Evolutionary conservation across 78 protist species (phyloP).

Genomic region (Dictyostelium capitatum): DNA sequence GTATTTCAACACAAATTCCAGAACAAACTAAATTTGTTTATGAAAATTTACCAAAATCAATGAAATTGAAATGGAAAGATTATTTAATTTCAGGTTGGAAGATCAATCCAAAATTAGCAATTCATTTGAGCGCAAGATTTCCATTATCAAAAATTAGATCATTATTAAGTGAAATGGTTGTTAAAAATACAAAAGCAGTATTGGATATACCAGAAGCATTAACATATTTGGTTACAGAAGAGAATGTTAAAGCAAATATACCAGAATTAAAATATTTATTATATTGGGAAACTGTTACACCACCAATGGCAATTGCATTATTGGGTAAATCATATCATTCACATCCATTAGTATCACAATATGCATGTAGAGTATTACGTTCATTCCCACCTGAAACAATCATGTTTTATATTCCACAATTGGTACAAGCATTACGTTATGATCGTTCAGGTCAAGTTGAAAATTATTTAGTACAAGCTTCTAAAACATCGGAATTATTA

Average conservation of each 20-base stretch:
- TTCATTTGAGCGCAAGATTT: slow-evolving; percentile 64
- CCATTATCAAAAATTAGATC: slow-evolving; percentile 56
- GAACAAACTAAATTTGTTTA: slow-evolving; percentile 60
- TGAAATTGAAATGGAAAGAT: slow-evolving; percentile 74
- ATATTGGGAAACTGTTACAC: slow-evolving; percentile 85
- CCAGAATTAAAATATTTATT: slow-evolving; percentile 84
- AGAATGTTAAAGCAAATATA: slow-evolving; percentile 65
- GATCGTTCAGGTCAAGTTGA: slow-evolving; percentile 75
- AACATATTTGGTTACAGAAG: slow-evolving; percentile 78
- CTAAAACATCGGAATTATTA: slow-evolving; percentile 59
- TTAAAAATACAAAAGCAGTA: slow-evolving; percentile 67
- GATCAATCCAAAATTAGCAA: slow-evolving; percentile 60
- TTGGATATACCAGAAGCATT: slow-evolving; percentile 82
- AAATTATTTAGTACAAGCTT: slow-evolving; percentile 64
- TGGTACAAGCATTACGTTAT: slow-evolving; percentile 89
- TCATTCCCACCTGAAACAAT: slow-evolving; percentile 86
- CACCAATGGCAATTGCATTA: slow-evolving; percentile 80
- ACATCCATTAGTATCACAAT: slow-evolving; percentile 84
- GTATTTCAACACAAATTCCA: slow-evolving; percentile 43
- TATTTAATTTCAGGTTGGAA: slow-evolving; percentile 80
- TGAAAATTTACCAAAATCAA: slow-evolving; percentile 53
- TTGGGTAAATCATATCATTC: slow-evolving; percentile 44
- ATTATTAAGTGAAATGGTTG: slow-evolving; percentile 73
- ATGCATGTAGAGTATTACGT: slow-evolving; percentile 80
- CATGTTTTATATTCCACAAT: slow-evolving; percentile 93